Evolutionary conservation across 805 yeast species (phyloP).

Genomic region (Kazachstania taianensis): DNA sequence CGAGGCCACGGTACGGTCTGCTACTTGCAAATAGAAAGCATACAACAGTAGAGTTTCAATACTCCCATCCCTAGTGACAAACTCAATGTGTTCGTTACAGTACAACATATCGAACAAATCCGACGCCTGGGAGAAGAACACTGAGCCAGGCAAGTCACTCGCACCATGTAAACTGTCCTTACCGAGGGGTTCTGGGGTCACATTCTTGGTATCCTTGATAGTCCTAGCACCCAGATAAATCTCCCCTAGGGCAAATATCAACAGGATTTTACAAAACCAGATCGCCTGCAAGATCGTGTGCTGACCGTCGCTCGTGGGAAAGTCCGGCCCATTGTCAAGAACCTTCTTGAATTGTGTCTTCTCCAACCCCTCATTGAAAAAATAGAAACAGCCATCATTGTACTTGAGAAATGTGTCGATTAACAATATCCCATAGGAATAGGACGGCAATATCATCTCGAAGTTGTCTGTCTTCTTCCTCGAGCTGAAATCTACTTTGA

Average conservation of each 20-base stretch:
- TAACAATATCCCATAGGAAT: constrained; percentile 61
- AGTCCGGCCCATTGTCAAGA: too few relatives aligned
- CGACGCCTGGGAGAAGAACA: constrained; percentile 71
- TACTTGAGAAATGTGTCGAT: constrained; percentile 70
- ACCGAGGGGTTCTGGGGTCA: constrained; percentile 17
- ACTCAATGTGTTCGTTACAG: constrained; percentile 72
- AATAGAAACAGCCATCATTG: constrained; percentile 78
- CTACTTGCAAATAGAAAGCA: constrained; percentile 74
- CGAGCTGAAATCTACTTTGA: not conserved
- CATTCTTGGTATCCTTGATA: not conserved
- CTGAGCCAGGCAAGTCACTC: constrained; percentile 56
- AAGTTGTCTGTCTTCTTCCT: not conserved
- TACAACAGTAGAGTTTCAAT: constrained; percentile 64
- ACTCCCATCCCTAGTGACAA: constrained; percentile 69
- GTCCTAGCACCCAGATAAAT: constrained; percentile 66
- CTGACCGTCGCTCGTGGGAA: too few relatives aligned
- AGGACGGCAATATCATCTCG: constrained; percentile 39
- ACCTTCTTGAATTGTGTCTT: constrained; percentile 37
- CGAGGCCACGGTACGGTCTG: constrained; percentile 74
- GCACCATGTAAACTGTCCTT: constrained; percentile 31
- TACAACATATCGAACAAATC: constrained; percentile 66
- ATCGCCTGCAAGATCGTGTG: constrained; percentile 62
- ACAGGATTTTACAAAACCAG: constrained; percentile 67
- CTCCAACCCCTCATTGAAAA: constrained; percentile 72
- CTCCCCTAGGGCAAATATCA: constrained; percentile 72